Percentiles rank a stretch among this genome's conserved stretches.
Conservation (phyloP, 1,139 yeast species). For the Hansenula lynferdii region DNA sequence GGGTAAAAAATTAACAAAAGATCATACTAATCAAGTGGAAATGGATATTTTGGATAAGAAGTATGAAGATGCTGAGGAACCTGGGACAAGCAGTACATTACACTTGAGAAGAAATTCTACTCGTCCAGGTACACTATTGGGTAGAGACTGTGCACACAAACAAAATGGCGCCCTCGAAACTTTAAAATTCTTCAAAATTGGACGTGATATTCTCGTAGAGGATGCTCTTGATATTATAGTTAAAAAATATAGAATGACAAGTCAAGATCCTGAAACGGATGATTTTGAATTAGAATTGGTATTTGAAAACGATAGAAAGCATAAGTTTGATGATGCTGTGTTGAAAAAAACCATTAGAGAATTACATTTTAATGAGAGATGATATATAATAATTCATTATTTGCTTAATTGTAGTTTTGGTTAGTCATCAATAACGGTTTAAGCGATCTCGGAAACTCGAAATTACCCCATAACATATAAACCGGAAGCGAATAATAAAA, state of each 20-base stretch:
- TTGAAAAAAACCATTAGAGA: neutral
- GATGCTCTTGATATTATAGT: constrained; percentile 10
- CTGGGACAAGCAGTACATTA: neutral
- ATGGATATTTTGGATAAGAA: neutral
- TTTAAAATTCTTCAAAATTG: constrained; percentile 13
- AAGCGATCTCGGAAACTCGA: too few relatives aligned
- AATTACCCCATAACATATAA: too few relatives aligned
- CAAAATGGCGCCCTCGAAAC: neutral
- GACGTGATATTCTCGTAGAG: constrained; percentile 13
- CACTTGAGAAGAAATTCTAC: constrained; percentile 1
- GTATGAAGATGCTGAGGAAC: neutral
- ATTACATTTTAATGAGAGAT: neutral
- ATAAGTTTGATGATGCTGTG: neutral
- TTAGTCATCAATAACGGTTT: too few relatives aligned
- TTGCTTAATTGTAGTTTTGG: too few relatives aligned
- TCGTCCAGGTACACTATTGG: neutral
- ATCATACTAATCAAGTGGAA: neutral
- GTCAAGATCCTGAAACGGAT: neutral
- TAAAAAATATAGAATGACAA: constrained; percentile 7
- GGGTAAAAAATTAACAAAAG: too few relatives aligned
- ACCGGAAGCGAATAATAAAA: too few relatives aligned
- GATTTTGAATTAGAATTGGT: neutral
- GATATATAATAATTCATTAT: too few relatives aligned
- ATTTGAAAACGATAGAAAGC: neutral
- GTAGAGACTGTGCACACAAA: neutral